A percentile compares a stretch with the other conserved stretches of the same genome.
Conservation (phyloP, 1,284 basidiomycete genomes). For the Trichosporon coremiiforme region DNA sequence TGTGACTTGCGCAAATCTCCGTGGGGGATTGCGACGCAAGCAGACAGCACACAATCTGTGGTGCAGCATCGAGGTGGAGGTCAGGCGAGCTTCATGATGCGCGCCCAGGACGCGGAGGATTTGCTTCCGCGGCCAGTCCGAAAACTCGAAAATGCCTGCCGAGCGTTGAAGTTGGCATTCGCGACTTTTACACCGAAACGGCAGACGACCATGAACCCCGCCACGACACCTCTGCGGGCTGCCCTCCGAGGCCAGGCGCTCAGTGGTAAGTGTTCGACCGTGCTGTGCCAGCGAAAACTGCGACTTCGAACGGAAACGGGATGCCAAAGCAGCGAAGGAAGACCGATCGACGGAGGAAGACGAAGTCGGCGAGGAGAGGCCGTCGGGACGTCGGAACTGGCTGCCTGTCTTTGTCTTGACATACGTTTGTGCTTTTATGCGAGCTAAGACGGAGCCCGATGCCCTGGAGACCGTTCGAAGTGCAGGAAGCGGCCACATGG, state of each 20-base stretch:
- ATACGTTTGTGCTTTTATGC: no score
- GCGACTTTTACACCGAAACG: slow-evolving; percentile 15
- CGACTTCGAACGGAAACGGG: not conserved
- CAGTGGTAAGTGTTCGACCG: not conserved
- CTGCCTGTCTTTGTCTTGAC: not conserved
- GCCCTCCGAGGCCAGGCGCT: not conserved
- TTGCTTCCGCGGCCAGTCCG: slow-evolving; percentile 11
- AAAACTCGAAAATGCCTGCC: slow-evolving; percentile 19
- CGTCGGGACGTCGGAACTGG: not conserved
- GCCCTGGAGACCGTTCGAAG: not conserved
- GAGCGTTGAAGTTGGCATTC: not conserved
- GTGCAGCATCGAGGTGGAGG: not conserved
- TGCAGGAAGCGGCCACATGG: not conserved
- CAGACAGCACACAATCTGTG: not conserved
- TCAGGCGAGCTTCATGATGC: slow-evolving; percentile 8
- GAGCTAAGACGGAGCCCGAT: no score
- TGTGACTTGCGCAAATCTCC: not conserved
- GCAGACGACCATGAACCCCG: slow-evolving; percentile 16
- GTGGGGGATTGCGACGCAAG: not conserved
- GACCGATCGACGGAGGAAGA: not conserved
- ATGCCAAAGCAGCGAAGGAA: not conserved
- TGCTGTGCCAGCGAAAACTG: not conserved
- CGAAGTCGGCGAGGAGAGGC: slow-evolving; percentile 12
- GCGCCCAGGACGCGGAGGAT: not conserved
- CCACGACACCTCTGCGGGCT: slow-evolving; percentile 12